Percentiles rank a stretch among this genome's conserved stretches.
phyloP scores from a whole-genome alignment of 1,284 basidiomycete species.

The Sutorius eximius region DNA sequence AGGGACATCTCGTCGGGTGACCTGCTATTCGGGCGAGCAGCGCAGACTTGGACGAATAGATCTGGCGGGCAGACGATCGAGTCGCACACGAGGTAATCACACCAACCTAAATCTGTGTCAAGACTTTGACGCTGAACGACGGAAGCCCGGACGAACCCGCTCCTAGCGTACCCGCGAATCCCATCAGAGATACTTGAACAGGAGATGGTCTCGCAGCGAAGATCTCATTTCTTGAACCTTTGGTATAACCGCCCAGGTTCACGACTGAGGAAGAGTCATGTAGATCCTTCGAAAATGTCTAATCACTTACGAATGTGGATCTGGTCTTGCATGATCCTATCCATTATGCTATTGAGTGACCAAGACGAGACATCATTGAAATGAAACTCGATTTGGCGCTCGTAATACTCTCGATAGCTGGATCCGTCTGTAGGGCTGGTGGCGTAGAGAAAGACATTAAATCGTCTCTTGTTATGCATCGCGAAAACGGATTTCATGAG shows the following conservation, averaged over 20 bases:
- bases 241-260: constrained; percentile 66
- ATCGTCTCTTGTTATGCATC: constrained; percentile 47
- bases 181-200: constrained; percentile 60
- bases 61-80: constrained; percentile 48
- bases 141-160: constrained; percentile 37
- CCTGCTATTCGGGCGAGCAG: constrained; percentile 3
- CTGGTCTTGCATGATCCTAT: constrained; percentile 48
- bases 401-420: constrained; percentile 52
- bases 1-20: constrained; percentile 5
- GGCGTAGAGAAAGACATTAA: constrained; percentile 56
- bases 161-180: constrained; percentile 57
- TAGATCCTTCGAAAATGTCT: neutral
- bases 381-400: constrained; percentile 42
- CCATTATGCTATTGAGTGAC: constrained; percentile 43
- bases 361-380: constrained; percentile 54
- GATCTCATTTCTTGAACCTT: constrained; percentile 62
- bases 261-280: constrained; percentile 38
- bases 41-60: constrained; percentile 38
- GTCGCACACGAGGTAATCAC: constrained; percentile 62
- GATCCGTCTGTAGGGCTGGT: constrained; percentile 56
- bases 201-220: constrained; percentile 61
- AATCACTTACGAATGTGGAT: constrained; percentile 51
- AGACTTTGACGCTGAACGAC: neutral
- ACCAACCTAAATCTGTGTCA: constrained; percentile 45
- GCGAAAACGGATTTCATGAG: constrained; percentile 63